A percentile compares a stretch with the other conserved stretches of the same genome.
These are phyloP conservation scores for Mycosarcoma maydis DNA, from an alignment of 1,284 basidiomycete species.

Conservation along the genomic window DNA sequence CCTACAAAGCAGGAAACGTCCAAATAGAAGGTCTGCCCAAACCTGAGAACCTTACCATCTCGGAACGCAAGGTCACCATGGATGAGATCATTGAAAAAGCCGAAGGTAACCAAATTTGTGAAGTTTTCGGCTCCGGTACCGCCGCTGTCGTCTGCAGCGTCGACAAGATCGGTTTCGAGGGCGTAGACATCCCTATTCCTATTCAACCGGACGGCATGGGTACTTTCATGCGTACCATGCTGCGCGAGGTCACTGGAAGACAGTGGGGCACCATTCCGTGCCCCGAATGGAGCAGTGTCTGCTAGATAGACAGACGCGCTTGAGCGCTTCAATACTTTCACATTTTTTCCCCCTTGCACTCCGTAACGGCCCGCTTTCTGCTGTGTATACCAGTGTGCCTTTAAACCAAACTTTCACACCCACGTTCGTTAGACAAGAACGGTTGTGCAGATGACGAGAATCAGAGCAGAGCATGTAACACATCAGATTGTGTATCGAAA, in stretches of 20 bases:
- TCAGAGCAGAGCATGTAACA: neutral
- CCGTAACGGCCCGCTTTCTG: neutral
- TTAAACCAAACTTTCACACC: too few relatives aligned
- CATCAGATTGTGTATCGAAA: conserved; percentile 50
- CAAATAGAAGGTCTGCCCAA: conserved; percentile 48
- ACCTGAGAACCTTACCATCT: conserved; percentile 30
- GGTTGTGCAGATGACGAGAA: too few relatives aligned
- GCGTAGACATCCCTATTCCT: conserved; percentile 39
- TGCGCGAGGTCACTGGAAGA: conserved; percentile 42
- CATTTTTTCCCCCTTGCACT: too few relatives aligned
- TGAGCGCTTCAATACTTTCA: too few relatives aligned
- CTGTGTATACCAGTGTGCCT: conserved; percentile 22
- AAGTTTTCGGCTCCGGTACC: conserved; percentile 52
- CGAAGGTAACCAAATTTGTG: conserved; percentile 24
- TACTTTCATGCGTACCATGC: conserved; percentile 41
- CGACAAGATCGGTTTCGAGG: conserved; percentile 50
- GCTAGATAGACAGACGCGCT: too few relatives aligned
- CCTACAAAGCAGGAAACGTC: conserved; percentile 75
- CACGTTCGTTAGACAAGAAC: too few relatives aligned
- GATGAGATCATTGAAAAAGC: conserved; percentile 42
- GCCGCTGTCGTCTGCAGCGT: conserved; percentile 52
- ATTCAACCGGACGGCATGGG: conserved; percentile 47
- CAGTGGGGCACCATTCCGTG: conserved; percentile 46
- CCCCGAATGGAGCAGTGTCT: conserved; percentile 49
- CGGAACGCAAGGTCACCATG: conserved; percentile 50